Evolutionary conservation across 305 asterid species (phyloP).

Genomic region (Euphrasia arctica): DNA sequence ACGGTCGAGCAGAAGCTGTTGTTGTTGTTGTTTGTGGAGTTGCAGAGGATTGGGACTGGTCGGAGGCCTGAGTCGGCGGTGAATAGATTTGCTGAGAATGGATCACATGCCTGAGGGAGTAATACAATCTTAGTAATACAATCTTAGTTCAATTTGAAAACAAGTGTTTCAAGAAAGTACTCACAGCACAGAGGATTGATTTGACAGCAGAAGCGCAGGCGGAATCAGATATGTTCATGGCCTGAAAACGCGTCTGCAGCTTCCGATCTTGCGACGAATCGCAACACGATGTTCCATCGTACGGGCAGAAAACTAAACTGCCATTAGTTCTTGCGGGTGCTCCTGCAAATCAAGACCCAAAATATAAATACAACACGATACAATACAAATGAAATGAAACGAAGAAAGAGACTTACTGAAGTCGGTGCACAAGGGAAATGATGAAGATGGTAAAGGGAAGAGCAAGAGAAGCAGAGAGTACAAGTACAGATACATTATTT

Average conservation of each 20-base stretch:
- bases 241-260: constrained; percentile 50
- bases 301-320: constrained; percentile 61
- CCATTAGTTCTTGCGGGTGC: constrained; percentile 55
- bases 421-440: constrained; percentile 74
- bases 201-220: constrained; percentile 72
- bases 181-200: constrained; percentile 79
- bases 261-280: constrained; percentile 55
- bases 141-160: background rate
- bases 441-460: constrained; percentile 43
- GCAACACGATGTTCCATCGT: constrained; percentile 75
- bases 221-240: constrained; percentile 71
- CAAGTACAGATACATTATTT: constrained; percentile 28
- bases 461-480: constrained; percentile 41
- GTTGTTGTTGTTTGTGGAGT: constrained; percentile 31
- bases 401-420: constrained; percentile 50
- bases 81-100: constrained; percentile 78
- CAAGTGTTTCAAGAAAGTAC: background rate
- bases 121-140: too few species aligned
- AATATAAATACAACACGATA: background rate
- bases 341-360: constrained; percentile 39
- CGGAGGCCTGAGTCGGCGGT: constrained; percentile 39
- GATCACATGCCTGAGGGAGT: constrained; percentile 68
- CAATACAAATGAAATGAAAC: background rate
- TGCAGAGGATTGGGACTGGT: constrained; percentile 75
- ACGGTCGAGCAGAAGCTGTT: constrained; percentile 61